phyloP scores from a whole-genome alignment of 1,139 yeast species.

The Wickerhamiella infanticola region DNA sequence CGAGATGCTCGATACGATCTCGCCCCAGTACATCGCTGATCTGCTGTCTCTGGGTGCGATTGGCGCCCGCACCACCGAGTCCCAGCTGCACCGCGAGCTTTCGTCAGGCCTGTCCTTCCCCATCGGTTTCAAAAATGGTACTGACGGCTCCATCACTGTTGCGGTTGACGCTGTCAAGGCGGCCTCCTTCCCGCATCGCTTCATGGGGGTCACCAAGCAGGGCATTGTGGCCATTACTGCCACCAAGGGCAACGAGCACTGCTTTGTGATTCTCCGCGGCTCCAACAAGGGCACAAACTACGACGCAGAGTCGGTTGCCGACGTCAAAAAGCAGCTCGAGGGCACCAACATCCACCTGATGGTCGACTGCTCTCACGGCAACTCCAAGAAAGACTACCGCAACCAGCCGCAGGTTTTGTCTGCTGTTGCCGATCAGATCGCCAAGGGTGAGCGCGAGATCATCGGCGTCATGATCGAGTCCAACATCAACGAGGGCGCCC shows the following conservation, averaged over 20 bases:
- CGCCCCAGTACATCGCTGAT: constrained; percentile 94
- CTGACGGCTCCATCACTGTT: constrained; percentile 87
- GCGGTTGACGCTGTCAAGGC: constrained; percentile 92
- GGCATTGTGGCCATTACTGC: constrained; percentile 94
- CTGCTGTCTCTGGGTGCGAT: constrained; percentile 89
- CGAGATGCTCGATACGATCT: constrained; percentile 95
- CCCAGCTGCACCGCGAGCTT: constrained; percentile 92
- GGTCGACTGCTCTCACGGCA: constrained; percentile 98
- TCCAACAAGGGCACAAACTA: constrained; percentile 89
- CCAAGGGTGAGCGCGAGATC: constrained; percentile 61
- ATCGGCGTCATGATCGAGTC: constrained; percentile 96
- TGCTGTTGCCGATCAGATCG: constrained; percentile 66
- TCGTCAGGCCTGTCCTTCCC: constrained; percentile 97
- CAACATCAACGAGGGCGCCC: constrained; percentile 84
- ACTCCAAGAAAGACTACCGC: constrained; percentile 83
- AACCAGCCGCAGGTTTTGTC: constrained; percentile 84
- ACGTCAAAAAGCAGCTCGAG: constrained; percentile 45
- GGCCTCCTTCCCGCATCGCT: constrained; percentile 84
- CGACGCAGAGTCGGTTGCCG: constrained; percentile 62
- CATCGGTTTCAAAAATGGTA: constrained; percentile 95
- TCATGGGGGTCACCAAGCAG: constrained; percentile 92
- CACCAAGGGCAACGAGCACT: constrained; percentile 80
- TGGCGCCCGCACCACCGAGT: constrained; percentile 98
- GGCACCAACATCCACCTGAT: constrained; percentile 36
- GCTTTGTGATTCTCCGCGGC: constrained; percentile 73